These are phyloP conservation scores for Xylaria scruposa DNA, from an alignment of 495 filamentous ascomycete genomes.

Conservation along the genomic window DNA sequence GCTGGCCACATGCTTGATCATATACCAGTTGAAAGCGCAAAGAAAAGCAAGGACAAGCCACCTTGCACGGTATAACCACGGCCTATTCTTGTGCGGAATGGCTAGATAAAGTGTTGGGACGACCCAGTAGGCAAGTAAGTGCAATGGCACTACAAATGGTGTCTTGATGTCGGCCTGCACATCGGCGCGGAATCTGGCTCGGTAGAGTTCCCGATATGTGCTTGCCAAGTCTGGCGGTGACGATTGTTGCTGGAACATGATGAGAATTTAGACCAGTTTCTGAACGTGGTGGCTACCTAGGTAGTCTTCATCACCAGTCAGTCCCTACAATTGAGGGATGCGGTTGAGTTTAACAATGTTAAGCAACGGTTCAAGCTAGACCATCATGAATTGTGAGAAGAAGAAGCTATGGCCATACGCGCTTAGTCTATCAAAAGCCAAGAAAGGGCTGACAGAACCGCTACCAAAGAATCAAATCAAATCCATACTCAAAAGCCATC, in stretches of 20 bases:
- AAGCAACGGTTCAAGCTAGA: too few relatives aligned
- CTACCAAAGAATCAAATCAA: not conserved
- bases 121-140: constrained; percentile 55
- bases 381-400: not conserved
- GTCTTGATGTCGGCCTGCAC: constrained; percentile 47
- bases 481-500: too few relatives aligned
- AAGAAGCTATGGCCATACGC: not conserved
- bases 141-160: constrained; percentile 64
- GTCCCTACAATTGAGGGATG: too few relatives aligned
- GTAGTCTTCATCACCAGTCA: too few relatives aligned
- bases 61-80: constrained; percentile 55
- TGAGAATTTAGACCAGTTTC: not conserved
- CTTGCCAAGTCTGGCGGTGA: constrained; percentile 27
- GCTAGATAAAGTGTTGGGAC: constrained; percentile 63
- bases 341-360: too few relatives aligned
- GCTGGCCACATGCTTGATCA: constrained; percentile 60
- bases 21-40: constrained; percentile 43
- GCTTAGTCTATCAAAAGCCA: constrained; percentile 9
- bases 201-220: constrained; percentile 36
- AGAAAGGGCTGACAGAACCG: not conserved
- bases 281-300: not conserved
- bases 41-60: constrained; percentile 59
- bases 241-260: constrained; percentile 14
- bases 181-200: constrained; percentile 32
- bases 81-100: constrained; percentile 61